Conservation (phyloP, 306 rosid genomes). For the Cucurbita pepo region DNA sequence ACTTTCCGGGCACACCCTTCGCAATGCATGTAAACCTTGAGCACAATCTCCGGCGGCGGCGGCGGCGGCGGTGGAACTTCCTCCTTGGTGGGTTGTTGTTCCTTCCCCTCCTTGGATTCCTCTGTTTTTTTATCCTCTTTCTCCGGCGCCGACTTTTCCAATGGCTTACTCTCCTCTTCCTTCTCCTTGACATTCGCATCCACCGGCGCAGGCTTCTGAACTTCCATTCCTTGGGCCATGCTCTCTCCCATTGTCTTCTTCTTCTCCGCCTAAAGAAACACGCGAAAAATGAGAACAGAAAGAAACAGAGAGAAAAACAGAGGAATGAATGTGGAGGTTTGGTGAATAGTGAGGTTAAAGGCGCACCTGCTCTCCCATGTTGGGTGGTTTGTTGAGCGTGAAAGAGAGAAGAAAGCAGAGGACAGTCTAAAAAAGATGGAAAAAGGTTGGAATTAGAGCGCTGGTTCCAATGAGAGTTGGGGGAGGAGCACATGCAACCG, state of each 20-base stretch:
- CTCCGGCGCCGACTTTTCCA: background rate
- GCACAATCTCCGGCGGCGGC: constrained; percentile 44
- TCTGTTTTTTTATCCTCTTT: constrained; percentile 19
- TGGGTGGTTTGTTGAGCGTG: background rate
- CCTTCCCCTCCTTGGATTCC: constrained; percentile 11
- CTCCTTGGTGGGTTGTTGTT: background rate
- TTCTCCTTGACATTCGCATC: constrained; percentile 8
- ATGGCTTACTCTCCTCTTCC: constrained; percentile 5
- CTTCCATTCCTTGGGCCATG: constrained; percentile 11
- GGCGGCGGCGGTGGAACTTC: constrained; percentile 10
- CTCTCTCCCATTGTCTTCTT: constrained; percentile 16
- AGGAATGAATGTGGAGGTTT: background rate
- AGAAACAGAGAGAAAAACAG: background rate
- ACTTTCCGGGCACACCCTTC: constrained; percentile 97
- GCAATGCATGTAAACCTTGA: constrained; percentile 88
- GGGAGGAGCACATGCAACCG: constrained; percentile 37
- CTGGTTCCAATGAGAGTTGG: too few species aligned
- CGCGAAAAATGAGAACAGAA: background rate
- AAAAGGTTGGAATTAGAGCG: too few species aligned
- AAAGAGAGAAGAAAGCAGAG: background rate
- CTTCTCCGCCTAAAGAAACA: constrained; percentile 41
- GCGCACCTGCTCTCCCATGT: background rate
- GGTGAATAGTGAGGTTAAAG: too few species aligned
- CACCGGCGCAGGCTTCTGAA: constrained; percentile 13
- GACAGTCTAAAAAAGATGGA: background rate